Conservation (phyloP, 352 stramenopile species). For the Lagenidium giganteum region DNA sequence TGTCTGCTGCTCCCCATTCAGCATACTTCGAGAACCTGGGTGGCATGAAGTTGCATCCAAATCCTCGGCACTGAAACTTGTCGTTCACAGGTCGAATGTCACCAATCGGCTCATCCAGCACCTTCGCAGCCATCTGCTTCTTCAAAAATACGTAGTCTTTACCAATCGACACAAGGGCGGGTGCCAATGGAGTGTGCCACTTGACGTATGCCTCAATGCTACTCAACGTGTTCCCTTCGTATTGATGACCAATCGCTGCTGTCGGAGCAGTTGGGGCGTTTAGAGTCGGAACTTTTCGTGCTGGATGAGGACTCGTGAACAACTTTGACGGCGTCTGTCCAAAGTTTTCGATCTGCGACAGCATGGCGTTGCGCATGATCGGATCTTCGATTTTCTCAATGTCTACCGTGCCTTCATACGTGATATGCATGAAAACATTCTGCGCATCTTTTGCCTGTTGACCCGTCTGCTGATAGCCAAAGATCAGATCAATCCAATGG, state of each 20-base stretch:
- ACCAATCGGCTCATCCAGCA: constrained; percentile 31
- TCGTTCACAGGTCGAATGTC: constrained; percentile 46
- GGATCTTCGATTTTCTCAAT: constrained; percentile 71
- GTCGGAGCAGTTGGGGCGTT: too few species aligned
- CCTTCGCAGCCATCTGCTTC: constrained; percentile 26
- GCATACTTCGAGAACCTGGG: constrained; percentile 52
- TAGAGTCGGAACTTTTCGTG: constrained; percentile 37
- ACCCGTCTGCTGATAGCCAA: constrained; percentile 93
- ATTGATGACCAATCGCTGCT: constrained; percentile 26
- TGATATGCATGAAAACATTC: constrained; percentile 87
- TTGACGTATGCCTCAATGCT: constrained; percentile 58
- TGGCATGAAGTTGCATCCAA: constrained; percentile 37
- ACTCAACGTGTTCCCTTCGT: constrained; percentile 49
- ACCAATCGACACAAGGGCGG: constrained; percentile 48
- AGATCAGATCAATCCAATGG: constrained; percentile 97
- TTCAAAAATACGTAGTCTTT: constrained; percentile 66
- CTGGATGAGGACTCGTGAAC: constrained; percentile 51
- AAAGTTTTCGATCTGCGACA: constrained; percentile 87
- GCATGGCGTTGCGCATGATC: constrained; percentile 85
- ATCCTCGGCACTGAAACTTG: constrained; percentile 41
- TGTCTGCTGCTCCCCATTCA: constrained; percentile 36
- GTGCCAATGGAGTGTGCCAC: constrained; percentile 52
- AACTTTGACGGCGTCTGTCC: constrained; percentile 73
- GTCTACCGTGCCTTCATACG: constrained; percentile 65
- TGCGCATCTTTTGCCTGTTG: constrained; percentile 83